Percentiles rank a stretch among this genome's conserved stretches.
phyloP scores from a whole-genome alignment of 345 rosid species.

The Rubroshorea leprosula region DNA sequence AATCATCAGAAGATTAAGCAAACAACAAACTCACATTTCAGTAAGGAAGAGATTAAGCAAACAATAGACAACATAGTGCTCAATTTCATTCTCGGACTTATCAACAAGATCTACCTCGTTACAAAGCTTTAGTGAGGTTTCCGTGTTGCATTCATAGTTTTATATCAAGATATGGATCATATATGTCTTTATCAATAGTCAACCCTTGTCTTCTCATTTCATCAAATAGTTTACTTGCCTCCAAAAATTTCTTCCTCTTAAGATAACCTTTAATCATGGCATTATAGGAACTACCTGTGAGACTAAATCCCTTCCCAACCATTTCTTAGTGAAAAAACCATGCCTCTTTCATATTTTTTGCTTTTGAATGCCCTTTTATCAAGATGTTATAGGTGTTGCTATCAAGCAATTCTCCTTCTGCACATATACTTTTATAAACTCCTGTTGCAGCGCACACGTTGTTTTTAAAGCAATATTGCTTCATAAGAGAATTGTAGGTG shows the following conservation, averaged over 20 bases:
- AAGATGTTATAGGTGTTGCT: conserved; percentile 71
- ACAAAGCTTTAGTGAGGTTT: too few relatives aligned
- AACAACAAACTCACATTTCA: conserved; percentile 61
- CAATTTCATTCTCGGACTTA: too few relatives aligned
- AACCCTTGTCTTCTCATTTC: conserved; percentile 68
- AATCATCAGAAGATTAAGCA: conserved; percentile 1
- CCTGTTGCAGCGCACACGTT: conserved; percentile 47
- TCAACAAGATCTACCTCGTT: too few relatives aligned
- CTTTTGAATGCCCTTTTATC: conserved; percentile 81
- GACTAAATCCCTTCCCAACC: too few relatives aligned
- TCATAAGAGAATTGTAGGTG: conserved; percentile 79
- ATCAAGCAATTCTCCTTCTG: conserved; percentile 64
- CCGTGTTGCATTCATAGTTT: conserved; percentile 55
- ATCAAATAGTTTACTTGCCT: conserved; percentile 68
- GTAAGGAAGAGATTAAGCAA: conserved; percentile 88
- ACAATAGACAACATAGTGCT: too few relatives aligned
- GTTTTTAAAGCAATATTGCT: conserved; percentile 58
- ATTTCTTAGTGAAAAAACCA: conserved; percentile 68
- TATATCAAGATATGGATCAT: conserved; percentile 46
- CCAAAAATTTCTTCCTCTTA: conserved; percentile 48
- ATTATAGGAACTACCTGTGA: too few relatives aligned
- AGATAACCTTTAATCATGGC: too few relatives aligned
- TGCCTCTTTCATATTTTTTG: conserved; percentile 98
- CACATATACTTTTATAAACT: conserved; percentile 51
- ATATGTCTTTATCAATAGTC: conserved; percentile 53